Percentiles rank a stretch among this genome's conserved stretches.
These are phyloP conservation scores for Aspergillus calidoustus DNA, from an alignment of 2,329 filamentous ascomycete genomes.

Conservation along the genomic window DNA sequence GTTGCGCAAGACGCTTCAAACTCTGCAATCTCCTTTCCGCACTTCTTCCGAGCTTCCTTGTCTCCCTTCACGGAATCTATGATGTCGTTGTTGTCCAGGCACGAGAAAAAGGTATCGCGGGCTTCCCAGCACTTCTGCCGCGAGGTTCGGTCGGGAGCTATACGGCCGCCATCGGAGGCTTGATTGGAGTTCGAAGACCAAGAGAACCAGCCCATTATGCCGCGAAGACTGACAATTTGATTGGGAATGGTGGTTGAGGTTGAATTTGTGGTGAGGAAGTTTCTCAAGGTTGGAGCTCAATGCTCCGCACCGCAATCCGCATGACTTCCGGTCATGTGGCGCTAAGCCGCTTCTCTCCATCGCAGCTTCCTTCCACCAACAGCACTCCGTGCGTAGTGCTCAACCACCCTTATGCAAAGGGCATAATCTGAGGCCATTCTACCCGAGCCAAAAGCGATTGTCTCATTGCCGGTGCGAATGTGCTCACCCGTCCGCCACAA, in stretches of 20 bases:
- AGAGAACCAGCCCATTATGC: slow-evolving; percentile 57
- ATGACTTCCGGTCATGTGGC: slow-evolving; percentile 24
- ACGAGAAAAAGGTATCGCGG: slow-evolving; percentile 85
- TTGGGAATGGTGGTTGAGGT: not conserved
- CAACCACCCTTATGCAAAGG: not conserved
- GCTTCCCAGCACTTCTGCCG: slow-evolving; percentile 87
- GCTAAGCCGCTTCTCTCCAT: slow-evolving; percentile 13
- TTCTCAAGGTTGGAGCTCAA: slow-evolving; percentile 1
- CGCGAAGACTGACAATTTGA: not conserved
- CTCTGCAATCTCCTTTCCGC: slow-evolving; percentile 61
- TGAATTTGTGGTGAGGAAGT: slow-evolving; percentile 1
- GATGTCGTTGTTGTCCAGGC: slow-evolving; percentile 80
- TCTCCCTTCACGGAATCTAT: slow-evolving; percentile 71
- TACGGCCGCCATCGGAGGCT: slow-evolving; percentile 63
- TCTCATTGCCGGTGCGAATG: not conserved
- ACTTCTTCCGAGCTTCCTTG: slow-evolving; percentile 61
- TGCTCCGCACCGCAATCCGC: slow-evolving; percentile 19
- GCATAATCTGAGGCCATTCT: not conserved
- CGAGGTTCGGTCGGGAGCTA: slow-evolving; percentile 84
- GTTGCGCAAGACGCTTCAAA: slow-evolving; percentile 87
- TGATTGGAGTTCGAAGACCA: slow-evolving; percentile 50
- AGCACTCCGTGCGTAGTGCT: not conserved
- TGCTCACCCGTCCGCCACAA: not conserved
- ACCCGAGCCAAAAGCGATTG: not conserved
- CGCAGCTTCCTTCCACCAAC: not conserved